Evolutionary conservation across 2,329 filamentous ascomycete species (phyloP), one percentile per base, ranked within the genome.

Genomic region (Exophiala bonariae): DNA sequence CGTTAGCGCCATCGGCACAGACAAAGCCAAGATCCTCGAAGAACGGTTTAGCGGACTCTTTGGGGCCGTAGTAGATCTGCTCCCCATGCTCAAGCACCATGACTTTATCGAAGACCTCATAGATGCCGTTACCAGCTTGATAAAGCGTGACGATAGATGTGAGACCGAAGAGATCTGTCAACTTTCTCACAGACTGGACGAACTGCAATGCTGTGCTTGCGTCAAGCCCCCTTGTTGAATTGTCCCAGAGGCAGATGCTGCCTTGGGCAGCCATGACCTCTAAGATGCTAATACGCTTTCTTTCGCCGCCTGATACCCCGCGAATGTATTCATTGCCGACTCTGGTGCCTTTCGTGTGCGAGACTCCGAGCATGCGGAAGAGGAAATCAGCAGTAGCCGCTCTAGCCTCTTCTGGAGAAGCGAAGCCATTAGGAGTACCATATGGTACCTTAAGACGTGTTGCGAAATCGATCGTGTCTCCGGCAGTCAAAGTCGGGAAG

Each of bases 51-150:
- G 86, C 87, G 2, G 71, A 63, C 4, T 59, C 62, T 0, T 80
- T 78, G 0, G 79, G 77, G 0, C 87, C 88, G 53, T 84, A 90
- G 69, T 82, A 92, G 52, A 91, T 90, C 60, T 90, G 79, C 0
- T 83, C 76, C 1, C 87, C 88, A 59, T 89, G 83, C 59, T 90
- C 89, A 0, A 91, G 70, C 0, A 92, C 83, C 0, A 82, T 75
- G 0, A 80, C 80, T 61, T 89, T 90, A 67, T 92, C 86, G 58
- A 91, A 91, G 10, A 81, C 66, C 41, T 83, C 76, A 42, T 74
- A 75, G 16, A 75, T 70, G 35, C 64, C 67, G 48, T 77, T 71
- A 9, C 71, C 70, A n/a, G 72, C 74, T 55, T 77, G 73, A 58
- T 83, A 84, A 9, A 82, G 78, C 0, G 80, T 76, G 18, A 83